Percentiles rank a stretch among this genome's conserved stretches.
These are phyloP conservation scores for Fragaria ananassa DNA, from an alignment of 306 rosid species.

Conservation along the genomic window DNA sequence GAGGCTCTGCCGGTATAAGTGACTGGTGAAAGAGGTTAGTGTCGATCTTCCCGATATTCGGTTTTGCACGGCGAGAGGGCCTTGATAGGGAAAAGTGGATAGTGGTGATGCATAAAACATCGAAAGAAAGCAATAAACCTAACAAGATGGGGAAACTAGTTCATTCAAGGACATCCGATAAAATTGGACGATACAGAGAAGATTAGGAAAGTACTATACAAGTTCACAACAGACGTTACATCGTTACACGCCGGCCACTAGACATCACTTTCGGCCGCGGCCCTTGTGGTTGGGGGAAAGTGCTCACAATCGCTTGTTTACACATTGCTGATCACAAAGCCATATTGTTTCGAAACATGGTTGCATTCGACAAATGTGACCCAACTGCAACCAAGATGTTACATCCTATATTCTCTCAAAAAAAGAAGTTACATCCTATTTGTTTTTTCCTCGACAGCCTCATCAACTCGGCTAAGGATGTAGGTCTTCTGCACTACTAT, in stretches of 20 bases:
- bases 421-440: slow-evolving; percentile 12
- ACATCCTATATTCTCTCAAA: not conserved
- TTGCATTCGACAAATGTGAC: slow-evolving; percentile 46
- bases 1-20: no score
- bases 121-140: no score
- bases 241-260: not conserved
- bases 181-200: no score
- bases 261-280: slow-evolving; percentile 26
- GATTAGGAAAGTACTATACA: no score
- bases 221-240: slow-evolving; percentile 11
- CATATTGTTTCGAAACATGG: slow-evolving; percentile 39
- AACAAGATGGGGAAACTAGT: no score
- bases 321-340: slow-evolving; percentile 38
- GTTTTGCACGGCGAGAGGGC: no score
- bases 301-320: slow-evolving; percentile 31
- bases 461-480: slow-evolving; percentile 34
- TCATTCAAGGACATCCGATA: no score
- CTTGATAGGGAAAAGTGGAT: no score
- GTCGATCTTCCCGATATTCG: no score
- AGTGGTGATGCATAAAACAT: no score
- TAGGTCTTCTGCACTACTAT: slow-evolving; percentile 34
- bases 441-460: slow-evolving; percentile 49
- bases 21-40: no score
- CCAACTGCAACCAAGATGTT: slow-evolving; percentile 33
- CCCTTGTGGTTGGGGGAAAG: not conserved